Percentiles rank a stretch among this genome's conserved stretches.
These are phyloP conservation scores for Globisporangium camurandrum DNA, from an alignment of 352 stramenopile genomes.

Conservation along the genomic window DNA sequence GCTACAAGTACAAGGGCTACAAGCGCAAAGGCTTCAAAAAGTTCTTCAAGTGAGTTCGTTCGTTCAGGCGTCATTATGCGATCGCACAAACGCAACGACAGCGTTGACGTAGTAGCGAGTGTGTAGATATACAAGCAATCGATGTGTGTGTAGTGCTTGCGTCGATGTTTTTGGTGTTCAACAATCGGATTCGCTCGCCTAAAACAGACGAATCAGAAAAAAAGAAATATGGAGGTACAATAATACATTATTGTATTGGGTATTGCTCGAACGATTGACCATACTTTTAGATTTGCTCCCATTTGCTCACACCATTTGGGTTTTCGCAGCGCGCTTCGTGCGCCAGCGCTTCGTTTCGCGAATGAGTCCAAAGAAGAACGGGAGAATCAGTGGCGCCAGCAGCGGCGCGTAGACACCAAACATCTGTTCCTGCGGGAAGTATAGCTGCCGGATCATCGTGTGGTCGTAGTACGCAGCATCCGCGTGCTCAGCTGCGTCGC, in stretches of 20 bases:
- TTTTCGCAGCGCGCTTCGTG: constrained; percentile 18
- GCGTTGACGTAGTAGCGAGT: too few species aligned
- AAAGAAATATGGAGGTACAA: too few species aligned
- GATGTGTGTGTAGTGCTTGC: too few species aligned
- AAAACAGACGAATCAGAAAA: too few species aligned
- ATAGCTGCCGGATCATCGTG: constrained; percentile 67
- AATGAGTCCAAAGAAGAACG: constrained; percentile 46
- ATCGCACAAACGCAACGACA: too few species aligned
- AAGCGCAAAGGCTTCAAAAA: constrained; percentile 55
- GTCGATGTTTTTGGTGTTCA: too few species aligned
- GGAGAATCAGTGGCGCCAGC: constrained; percentile 49
- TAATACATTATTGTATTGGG: background rate
- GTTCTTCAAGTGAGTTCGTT: constrained; percentile 39
- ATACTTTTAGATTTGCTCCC: too few species aligned
- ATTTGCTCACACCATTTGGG: too few species aligned
- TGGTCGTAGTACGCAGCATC: constrained; percentile 59
- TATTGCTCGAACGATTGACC: too few species aligned
- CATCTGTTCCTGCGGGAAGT: constrained; percentile 68
- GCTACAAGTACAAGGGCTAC: constrained; percentile 44
- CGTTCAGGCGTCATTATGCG: too few species aligned
- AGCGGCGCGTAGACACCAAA: constrained; percentile 55
- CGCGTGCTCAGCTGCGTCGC: constrained; percentile 37
- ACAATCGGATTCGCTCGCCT: too few species aligned
- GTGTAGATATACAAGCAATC: too few species aligned
- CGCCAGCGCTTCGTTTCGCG: constrained; percentile 46